Conservation (phyloP, 352 stramenopile genomes). For the Pythium brachiatum region DNA sequence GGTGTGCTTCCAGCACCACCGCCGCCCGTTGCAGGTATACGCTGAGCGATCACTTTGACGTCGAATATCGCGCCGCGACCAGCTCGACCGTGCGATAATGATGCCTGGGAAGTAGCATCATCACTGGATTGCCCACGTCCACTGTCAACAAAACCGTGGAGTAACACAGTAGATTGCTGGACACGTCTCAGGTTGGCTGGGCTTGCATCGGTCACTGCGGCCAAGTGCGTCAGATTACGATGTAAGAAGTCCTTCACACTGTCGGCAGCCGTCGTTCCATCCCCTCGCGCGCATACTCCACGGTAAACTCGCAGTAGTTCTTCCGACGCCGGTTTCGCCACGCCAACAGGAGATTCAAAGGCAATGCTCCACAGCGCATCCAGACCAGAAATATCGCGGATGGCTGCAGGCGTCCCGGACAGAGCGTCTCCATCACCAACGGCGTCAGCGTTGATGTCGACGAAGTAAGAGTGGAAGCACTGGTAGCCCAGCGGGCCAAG, state of each 20-base stretch:
- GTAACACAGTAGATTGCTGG: conserved; percentile 71
- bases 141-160: conserved; percentile 57
- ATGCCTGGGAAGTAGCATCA: conserved; percentile 27
- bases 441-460: conserved; percentile 54
- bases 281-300: conserved; percentile 38
- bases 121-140: conserved; percentile 7
- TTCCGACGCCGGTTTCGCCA: conserved; percentile 72
- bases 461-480: conserved; percentile 88
- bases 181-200: conserved; percentile 60
- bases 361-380: conserved; percentile 83
- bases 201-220: conserved; percentile 44
- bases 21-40: conserved; percentile 48
- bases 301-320: conserved; percentile 84
- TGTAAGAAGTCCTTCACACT: conserved; percentile 79
- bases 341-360: conserved; percentile 73
- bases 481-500: conserved; percentile 78
- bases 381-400: conserved; percentile 48
- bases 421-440: neutral
- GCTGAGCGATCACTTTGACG: conserved; percentile 78
- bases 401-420: neutral
- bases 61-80: conserved; percentile 73
- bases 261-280: conserved; percentile 34
- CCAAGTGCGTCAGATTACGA: conserved; percentile 73
- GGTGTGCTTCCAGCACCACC: conserved; percentile 26
- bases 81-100: conserved; percentile 59